Evolutionary conservation across 1,284 basidiomycete species (phyloP), one percentile per base, ranked within the genome.

Genomic region (Ceraceosorus guamensis): DNA sequence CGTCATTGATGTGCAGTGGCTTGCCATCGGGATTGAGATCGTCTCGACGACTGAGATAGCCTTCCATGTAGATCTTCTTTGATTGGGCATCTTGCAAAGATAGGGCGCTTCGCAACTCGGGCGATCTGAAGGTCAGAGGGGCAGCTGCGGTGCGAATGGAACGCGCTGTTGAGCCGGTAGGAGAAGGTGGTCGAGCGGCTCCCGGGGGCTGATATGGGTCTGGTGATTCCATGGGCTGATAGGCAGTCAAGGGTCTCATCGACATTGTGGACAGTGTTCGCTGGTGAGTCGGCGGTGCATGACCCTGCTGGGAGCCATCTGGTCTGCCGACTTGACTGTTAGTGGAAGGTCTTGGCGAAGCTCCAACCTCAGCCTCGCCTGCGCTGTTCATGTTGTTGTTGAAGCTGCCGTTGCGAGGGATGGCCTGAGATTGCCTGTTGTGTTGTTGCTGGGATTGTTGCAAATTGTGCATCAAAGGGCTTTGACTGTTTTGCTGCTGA

Each of bases 51-150:
- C 67, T 66, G 24, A 75, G 66, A 39, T 75, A 75, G 45, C 73
- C 73, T 55, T 75, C 71, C 73, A 75, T 75, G 63, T 75, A 75
- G 45, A 72, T 61, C 57, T 75, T 75, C 24, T 61, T 59, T 47
- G 62, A 59, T 44, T 70, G 73, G 5, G 71, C 67, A 39, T 70
- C 71, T n/a, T 75, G 73, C 4, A 75, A 59, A 37, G 63, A 55
- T 32, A 75, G 62, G 2, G 73, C 71, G 45, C 63, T 68, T 16
- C 73, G 67, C 6, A 75, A 64, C 35, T 74, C 73, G 14, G 63
- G 63, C 33, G 63, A 69, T 47, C 72, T 73, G 63, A 75, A 75
- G 13, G 71, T 75, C 49, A 75, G 56, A 31, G 62, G 62, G 10
- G 68, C 59, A 16, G 62, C 61, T 11, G 65, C 46, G 5, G 64